Conservation (phyloP, 1,284 basidiomycete genomes). For the Sanghuangporus sanghuang region DNA sequence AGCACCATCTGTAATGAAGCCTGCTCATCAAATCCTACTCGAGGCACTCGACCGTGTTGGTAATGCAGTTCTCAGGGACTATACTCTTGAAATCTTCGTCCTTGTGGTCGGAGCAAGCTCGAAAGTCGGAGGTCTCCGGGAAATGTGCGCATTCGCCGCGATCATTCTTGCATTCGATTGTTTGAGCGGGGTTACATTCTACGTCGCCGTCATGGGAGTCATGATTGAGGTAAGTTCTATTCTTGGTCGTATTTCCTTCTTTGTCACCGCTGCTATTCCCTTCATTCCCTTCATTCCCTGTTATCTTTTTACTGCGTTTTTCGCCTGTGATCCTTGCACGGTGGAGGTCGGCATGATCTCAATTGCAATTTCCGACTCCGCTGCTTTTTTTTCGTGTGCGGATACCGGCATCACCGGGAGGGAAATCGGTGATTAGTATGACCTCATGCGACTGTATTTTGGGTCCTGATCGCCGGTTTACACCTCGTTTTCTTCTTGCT, state of each 20-base stretch:
- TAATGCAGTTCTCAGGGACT: constrained; percentile 85
- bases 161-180: constrained; percentile 85
- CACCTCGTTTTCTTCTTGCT: background rate
- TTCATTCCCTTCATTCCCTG: too few relatives aligned
- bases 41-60: constrained; percentile 81
- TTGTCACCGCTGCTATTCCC: background rate
- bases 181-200: constrained; percentile 86
- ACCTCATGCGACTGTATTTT: background rate
- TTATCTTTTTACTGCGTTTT: constrained; percentile 10
- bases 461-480: background rate
- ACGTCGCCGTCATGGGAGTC: constrained; percentile 82
- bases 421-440: background rate
- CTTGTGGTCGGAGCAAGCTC: constrained; percentile 84
- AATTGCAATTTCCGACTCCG: background rate
- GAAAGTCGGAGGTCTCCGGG: constrained; percentile 84
- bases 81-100: constrained; percentile 88
- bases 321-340: background rate
- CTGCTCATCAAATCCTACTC: constrained; percentile 80
- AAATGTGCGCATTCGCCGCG: constrained; percentile 94
- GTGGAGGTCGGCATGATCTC: background rate
- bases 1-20: constrained; percentile 46
- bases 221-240: constrained; percentile 81
- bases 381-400: background rate
- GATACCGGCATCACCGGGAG: background rate
- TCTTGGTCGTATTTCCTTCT: constrained; percentile 17